Conservation (phyloP, 2,329 filamentous ascomycete species). For the Aspergillus carbonarius region DNA sequence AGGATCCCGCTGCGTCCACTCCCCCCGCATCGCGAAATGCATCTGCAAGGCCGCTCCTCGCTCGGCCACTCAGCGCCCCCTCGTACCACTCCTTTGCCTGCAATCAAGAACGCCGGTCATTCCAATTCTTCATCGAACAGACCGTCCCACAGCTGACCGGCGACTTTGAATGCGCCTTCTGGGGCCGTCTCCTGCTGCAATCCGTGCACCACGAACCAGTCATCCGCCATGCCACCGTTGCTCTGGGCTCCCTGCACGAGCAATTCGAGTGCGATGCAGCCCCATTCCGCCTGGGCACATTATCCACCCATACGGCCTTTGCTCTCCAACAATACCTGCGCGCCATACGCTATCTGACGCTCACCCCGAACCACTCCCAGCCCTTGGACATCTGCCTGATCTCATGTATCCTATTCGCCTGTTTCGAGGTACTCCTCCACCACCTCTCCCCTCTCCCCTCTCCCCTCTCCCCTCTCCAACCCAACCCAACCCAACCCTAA, state of each 20-base stretch:
- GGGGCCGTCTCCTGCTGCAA: not conserved
- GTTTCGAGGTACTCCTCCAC: not conserved
- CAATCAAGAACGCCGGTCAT: not conserved
- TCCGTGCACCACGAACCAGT: not conserved
- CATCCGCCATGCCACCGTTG: not conserved
- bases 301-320: not conserved
- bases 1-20: not conserved
- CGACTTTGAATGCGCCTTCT: constrained; percentile 1
- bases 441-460: too few species aligned
- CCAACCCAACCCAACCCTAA: not conserved
- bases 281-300: too few species aligned
- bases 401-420: not conserved
- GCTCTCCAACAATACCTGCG: not conserved
- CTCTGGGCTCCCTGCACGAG: not conserved
- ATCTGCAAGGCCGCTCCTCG: not conserved
- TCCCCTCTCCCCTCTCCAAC: too few species aligned
- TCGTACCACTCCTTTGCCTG: not conserved
- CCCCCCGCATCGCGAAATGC: not conserved
- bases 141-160: not conserved
- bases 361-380: not conserved
- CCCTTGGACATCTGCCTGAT: not conserved
- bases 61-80: not conserved
- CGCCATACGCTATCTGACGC: not conserved
- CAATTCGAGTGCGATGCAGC: not conserved
- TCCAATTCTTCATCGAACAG: not conserved